phyloP scores from a whole-genome alignment of 371 early-diverging fungal species.

The Coemansia sp. region DNA sequence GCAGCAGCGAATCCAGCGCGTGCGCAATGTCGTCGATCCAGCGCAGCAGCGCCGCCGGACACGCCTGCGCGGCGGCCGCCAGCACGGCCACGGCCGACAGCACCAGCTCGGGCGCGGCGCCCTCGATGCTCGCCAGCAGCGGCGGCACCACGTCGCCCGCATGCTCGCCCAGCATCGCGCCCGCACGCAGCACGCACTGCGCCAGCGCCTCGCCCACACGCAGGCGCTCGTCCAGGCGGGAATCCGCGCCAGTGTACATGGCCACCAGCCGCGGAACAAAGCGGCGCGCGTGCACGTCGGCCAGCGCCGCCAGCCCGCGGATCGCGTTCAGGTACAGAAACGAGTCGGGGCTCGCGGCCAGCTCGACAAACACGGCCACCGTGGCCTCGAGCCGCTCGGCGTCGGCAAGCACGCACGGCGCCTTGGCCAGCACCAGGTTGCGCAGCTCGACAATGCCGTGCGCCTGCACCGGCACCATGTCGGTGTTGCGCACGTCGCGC shows the following conservation, averaged over 20 bases:
- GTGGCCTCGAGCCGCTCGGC: constrained; percentile 61
- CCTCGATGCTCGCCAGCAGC: constrained; percentile 64
- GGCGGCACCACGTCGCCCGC: constrained; percentile 59
- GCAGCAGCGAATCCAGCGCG: constrained; percentile 67
- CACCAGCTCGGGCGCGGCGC: constrained; percentile 40
- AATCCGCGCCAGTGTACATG: constrained; percentile 59
- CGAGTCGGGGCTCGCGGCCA: constrained; percentile 75
- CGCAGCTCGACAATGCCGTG: constrained; percentile 80
- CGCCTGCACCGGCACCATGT: constrained; percentile 82
- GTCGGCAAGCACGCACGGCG: constrained; percentile 5
- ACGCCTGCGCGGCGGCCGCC: constrained; percentile 70
- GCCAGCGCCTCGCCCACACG: constrained; percentile 86
- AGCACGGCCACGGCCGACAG: constrained; percentile 76
- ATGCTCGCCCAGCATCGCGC: constrained; percentile 77
- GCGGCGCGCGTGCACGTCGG: constrained; percentile 72
- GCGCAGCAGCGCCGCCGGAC: constrained; percentile 67
- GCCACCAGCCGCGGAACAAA: constrained; percentile 66
- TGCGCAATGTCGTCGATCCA: constrained; percentile 65
- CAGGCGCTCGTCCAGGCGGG: constrained; percentile 67
- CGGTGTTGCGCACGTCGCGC: constrained; percentile 69
- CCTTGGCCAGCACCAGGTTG: constrained; percentile 61
- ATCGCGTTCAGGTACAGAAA: constrained; percentile 89
- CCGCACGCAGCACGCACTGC: constrained; percentile 80
- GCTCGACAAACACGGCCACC: constrained; percentile 72
- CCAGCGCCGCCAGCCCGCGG: constrained; percentile 76